phyloP scores from a whole-genome alignment of 345 rosid genomes.

The Brassica incana region DNA sequence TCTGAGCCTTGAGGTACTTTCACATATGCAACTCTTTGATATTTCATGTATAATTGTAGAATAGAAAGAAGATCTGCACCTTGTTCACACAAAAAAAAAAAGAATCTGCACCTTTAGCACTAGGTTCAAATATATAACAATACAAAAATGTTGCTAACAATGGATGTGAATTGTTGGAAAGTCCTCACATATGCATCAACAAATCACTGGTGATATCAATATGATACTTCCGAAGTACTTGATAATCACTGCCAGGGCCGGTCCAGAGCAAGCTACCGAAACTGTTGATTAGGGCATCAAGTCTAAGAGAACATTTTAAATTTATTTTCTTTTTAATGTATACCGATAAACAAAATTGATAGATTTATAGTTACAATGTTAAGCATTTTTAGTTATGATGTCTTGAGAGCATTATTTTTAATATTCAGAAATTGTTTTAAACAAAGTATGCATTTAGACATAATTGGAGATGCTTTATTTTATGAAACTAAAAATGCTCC shows the following conservation, averaged over 20 bases:
- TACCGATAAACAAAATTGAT: neutral
- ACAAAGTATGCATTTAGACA: neutral
- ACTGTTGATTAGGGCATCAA: too few relatives aligned
- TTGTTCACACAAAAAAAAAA: too few relatives aligned
- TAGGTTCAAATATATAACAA: neutral
- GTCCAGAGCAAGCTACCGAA: too few relatives aligned
- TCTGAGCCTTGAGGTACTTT: conserved; percentile 21
- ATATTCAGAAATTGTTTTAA: too few relatives aligned
- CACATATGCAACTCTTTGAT: conserved; percentile 14
- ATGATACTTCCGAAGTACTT: neutral
- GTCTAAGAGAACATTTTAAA: too few relatives aligned
- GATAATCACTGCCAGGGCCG: neutral
- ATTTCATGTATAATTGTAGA: conserved; percentile 13
- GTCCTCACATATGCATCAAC: neutral
- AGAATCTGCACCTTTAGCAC: conserved; percentile 5
- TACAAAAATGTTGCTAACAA: neutral
- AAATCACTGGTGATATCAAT: neutral
- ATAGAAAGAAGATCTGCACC: neutral
- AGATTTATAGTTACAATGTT: neutral
- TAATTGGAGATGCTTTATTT: neutral
- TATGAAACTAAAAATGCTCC: too few relatives aligned
- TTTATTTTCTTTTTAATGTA: too few relatives aligned
- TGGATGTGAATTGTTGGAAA: neutral
- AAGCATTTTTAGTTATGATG: neutral
- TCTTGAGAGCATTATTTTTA: neutral